Percentiles rank a stretch among this genome's conserved stretches.
phyloP scores from a whole-genome alignment of 2,329 filamentous ascomycete genomes.

The Claviceps africana region DNA sequence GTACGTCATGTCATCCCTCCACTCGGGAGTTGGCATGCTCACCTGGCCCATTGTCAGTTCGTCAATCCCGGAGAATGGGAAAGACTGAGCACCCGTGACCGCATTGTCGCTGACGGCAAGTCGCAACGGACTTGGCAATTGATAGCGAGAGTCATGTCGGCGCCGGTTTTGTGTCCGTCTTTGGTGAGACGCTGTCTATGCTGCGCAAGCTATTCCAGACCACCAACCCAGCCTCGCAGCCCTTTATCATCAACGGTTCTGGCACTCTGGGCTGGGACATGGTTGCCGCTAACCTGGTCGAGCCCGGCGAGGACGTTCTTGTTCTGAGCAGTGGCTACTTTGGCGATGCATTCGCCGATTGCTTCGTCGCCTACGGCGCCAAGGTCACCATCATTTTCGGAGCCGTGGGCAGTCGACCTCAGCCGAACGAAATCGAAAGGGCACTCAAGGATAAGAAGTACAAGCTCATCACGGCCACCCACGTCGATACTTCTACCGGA shows the following conservation, averaged over 20 bases:
- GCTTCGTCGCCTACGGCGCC: conserved; percentile 79
- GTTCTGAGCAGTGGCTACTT: conserved; percentile 97
- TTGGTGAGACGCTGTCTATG: conserved; percentile 78
- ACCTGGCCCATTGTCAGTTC: background rate
- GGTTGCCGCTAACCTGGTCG: conserved; percentile 82
- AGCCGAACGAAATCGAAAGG: conserved; percentile 75
- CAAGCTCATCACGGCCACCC: conserved; percentile 88
- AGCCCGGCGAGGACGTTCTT: conserved; percentile 78
- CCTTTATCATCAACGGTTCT: conserved; percentile 85
- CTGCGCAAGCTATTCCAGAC: conserved; percentile 92
- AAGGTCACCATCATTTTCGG: conserved; percentile 83
- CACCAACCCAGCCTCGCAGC: conserved; percentile 66
- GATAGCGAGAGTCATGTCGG: conserved; percentile 85
- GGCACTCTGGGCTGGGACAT: conserved; percentile 96
- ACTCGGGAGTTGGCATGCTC: background rate
- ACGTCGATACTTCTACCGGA: conserved; percentile 94
- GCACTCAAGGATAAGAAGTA: conserved; percentile 82
- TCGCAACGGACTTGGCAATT: background rate
- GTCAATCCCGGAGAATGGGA: background rate
- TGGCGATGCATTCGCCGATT: conserved; percentile 85
- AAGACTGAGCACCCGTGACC: background rate
- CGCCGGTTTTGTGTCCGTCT: conserved; percentile 73
- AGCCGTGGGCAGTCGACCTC: conserved; percentile 74
- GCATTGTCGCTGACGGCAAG: background rate
- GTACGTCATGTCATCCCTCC: conserved; percentile 28